Evolutionary conservation across 129 eudicot species (phyloP).

Genomic region (Centrapalus pauciflorus): DNA sequence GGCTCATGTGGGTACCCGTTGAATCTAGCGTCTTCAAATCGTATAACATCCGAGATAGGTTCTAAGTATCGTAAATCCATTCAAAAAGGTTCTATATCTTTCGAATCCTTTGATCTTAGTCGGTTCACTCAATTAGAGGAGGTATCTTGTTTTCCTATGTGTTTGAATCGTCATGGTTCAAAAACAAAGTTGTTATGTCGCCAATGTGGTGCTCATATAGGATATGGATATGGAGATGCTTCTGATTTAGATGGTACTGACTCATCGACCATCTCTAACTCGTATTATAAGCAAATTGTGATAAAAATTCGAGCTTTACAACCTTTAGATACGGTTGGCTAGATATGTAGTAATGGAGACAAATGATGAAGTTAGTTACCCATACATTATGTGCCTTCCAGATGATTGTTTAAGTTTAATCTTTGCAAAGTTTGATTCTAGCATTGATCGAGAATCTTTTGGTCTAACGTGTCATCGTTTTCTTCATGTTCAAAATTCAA

Average conservation of each 20-base stretch:
- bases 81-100: conserved; percentile 64
- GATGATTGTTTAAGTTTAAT: conserved; percentile 66
- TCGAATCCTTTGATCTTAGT: conserved; percentile 61
- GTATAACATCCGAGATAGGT: conserved; percentile 57
- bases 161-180: conserved; percentile 41
- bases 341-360: conserved; percentile 15
- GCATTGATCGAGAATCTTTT: conserved; percentile 68
- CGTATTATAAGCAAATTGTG: conserved; percentile 50
- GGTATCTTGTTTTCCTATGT: conserved; percentile 51
- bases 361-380: neutral
- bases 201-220: conserved; percentile 59
- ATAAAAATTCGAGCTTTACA: conserved; percentile 55
- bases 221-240: conserved; percentile 54
- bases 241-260: conserved; percentile 38
- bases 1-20: conserved; percentile 84
- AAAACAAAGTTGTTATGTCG: conserved; percentile 73
- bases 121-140: conserved; percentile 73
- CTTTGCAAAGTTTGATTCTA: conserved; percentile 42
- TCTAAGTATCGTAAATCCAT: conserved; percentile 58
- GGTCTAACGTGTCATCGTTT: conserved; percentile 81
- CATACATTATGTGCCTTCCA: conserved; percentile 53
- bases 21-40: conserved; percentile 54
- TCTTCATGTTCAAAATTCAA: conserved; percentile 59
- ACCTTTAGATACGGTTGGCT: conserved; percentile 52
- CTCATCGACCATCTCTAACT: conserved; percentile 44